Percentiles rank a stretch among this genome's conserved stretches.
Evolutionary conservation across 331 rosid species (phyloP).

Genomic region (Rosa hybrid): DNA sequence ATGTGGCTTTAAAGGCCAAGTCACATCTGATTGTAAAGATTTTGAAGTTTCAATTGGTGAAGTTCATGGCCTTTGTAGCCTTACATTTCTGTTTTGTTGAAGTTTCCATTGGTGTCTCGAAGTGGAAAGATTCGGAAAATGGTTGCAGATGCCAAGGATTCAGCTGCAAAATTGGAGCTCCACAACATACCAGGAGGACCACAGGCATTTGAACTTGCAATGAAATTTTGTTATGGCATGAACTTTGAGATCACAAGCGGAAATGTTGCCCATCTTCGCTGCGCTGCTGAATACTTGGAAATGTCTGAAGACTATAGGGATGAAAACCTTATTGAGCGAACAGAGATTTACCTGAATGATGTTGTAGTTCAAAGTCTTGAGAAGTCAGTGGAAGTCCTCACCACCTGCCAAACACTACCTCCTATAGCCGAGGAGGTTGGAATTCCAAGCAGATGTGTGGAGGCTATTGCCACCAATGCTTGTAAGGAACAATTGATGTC

Average conservation of each 20-base stretch:
- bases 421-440: slow-evolving; percentile 56
- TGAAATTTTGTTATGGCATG: slow-evolving; percentile 87
- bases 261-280: slow-evolving; percentile 68
- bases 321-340: slow-evolving; percentile 62
- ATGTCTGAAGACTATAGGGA: slow-evolving; percentile 84
- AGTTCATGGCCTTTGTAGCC: background rate
- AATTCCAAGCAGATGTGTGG: slow-evolving; percentile 61
- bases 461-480: slow-evolving; percentile 83
- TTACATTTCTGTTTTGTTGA: slow-evolving; percentile 26
- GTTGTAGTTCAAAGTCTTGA: slow-evolving; percentile 62
- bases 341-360: slow-evolving; percentile 62
- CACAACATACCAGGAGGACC: slow-evolving; percentile 76
- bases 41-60: background rate
- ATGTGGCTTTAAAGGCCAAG: background rate
- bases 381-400: slow-evolving; percentile 69
- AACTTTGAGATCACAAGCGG: slow-evolving; percentile 74
- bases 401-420: slow-evolving; percentile 61
- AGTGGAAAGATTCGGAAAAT: slow-evolving; percentile 88
- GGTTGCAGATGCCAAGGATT: slow-evolving; percentile 64
- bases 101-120: slow-evolving; percentile 83
- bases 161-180: slow-evolving; percentile 65
- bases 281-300: slow-evolving; percentile 78
- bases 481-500: slow-evolving; percentile 78
- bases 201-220: slow-evolving; percentile 75
- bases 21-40: background rate